Base-by-base conservation (phyloP, 495 filamentous ascomycete species). In the Neurospora sp. region DNA sequence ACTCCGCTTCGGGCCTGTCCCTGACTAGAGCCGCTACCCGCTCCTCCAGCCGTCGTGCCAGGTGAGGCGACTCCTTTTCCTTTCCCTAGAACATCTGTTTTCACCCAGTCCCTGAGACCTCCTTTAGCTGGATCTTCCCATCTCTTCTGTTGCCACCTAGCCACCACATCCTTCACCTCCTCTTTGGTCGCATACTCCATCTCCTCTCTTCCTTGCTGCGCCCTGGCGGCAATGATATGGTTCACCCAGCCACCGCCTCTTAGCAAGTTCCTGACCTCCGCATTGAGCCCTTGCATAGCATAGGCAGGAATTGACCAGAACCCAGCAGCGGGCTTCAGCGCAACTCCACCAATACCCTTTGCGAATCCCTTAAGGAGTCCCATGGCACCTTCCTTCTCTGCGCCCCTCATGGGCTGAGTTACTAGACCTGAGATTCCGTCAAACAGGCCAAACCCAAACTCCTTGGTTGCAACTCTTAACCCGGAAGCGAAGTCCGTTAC, bases 291-390 rank as follows among this genome's bases (percentile, higher is more conserved):
- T 72, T 90, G 88, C 82, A 93, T 88, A 4, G 91, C 86, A 74
- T 94, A 94, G 6, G 90, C 92, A 0, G 89, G 90, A 16, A 94
- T 77, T 1, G 87, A 86, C 86, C 88, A 93, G 16, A 92, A 70
- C 1, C 82, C 92, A 44, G 91, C 90, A 42, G 85, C 83, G 1
- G 91, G 90, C 75, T 95, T 95, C 3, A 94, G 75, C 20, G 92
- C 77, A 12, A 92, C 73, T 0, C 92, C 92, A 20, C 90, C 92
- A 45, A 94, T 86, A 3, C 90, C 92, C 77, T 92, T 94, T 1
- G 89, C 91, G 45, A 94, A 81, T 0, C 92, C 92, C 76, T 94
- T 95, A 14, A 93, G 40, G 7, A 93, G 83, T n/a, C 92, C 92
- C 14, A 82, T 85, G 7, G 85, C 82, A 16, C 92, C 91, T 73